These are phyloP conservation scores for Pilasporangium apinafurcum DNA, from an alignment of 352 stramenopile genomes.

Conservation along the genomic window DNA sequence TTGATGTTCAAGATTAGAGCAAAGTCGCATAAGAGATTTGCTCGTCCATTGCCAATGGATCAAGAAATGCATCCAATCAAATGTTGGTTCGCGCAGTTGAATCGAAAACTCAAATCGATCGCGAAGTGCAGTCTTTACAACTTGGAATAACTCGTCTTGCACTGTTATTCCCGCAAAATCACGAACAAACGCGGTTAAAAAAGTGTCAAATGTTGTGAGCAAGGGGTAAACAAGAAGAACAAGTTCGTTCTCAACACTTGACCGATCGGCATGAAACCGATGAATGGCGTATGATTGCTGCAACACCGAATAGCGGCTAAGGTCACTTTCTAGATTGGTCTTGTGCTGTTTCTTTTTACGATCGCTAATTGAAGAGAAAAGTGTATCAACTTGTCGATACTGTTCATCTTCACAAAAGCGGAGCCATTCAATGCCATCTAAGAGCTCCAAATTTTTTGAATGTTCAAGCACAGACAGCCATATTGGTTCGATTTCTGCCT, in stretches of 20 bases:
- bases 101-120: constrained; percentile 78
- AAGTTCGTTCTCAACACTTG: constrained; percentile 64
- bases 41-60: constrained; percentile 79
- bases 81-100: constrained; percentile 36
- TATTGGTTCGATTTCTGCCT: constrained; percentile 15
- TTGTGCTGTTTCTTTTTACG: constrained; percentile 11
- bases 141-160: constrained; percentile 8
- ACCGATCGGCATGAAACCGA: constrained; percentile 63
- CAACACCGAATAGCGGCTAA: constrained; percentile 51
- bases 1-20: background rate
- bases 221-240: constrained; percentile 71
- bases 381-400: constrained; percentile 39
- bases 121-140: constrained; percentile 35
- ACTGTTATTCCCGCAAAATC: constrained; percentile 2
- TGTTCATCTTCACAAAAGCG: constrained; percentile 69
- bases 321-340: constrained; percentile 17
- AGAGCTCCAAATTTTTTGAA: constrained; percentile 41
- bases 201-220: constrained; percentile 53
- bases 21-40: constrained; percentile 45
- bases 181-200: constrained; percentile 19
- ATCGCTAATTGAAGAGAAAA: constrained; percentile 14
- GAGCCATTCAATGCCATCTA: constrained; percentile 59
- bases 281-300: constrained; percentile 84
- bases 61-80: constrained; percentile 80
- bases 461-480: constrained; percentile 29